phyloP scores from a whole-genome alignment of 2,329 filamentous ascomycete genomes.

The Hypoxylon sp. region DNA sequence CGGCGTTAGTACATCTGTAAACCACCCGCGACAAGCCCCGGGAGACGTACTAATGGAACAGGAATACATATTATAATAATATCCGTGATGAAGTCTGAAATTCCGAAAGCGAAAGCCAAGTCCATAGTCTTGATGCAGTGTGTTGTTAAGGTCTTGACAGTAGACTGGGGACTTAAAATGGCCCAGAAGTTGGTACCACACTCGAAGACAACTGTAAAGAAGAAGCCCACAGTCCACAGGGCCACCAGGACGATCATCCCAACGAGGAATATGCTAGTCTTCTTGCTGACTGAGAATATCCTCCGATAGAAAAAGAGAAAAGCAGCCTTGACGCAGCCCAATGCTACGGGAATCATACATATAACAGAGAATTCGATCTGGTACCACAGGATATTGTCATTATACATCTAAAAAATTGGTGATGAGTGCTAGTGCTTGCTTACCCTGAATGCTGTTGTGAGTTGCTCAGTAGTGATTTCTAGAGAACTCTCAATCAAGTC shows the following conservation, averaged over 20 bases:
- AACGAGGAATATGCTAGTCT: conserved; percentile 22
- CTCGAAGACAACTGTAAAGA: conserved; percentile 31
- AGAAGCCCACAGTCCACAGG: conserved; percentile 36
- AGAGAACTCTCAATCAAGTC: conserved; percentile 2
- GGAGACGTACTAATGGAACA: conserved; percentile 34
- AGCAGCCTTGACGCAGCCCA: conserved; percentile 39
- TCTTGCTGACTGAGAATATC: conserved; percentile 34
- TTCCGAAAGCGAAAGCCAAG: conserved; percentile 6
- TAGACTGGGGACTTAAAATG: conserved; percentile 19
- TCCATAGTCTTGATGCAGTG: conserved; percentile 9
- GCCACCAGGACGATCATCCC: conserved; percentile 24
- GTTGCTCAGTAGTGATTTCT: conserved; percentile 15
- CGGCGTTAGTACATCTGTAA: neutral
- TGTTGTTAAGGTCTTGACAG: neutral
- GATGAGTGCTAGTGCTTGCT: neutral
- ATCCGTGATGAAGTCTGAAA: conserved; percentile 36
- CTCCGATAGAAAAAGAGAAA: conserved; percentile 44
- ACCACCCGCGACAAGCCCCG: neutral
- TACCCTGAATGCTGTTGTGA: conserved; percentile 24
- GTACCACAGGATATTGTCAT: neutral
- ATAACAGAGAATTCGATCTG: conserved; percentile 18
- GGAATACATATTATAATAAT: conserved; percentile 35
- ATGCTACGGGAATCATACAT: conserved; percentile 32
- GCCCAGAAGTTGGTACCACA: conserved; percentile 24
- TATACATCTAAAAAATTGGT: neutral